These are phyloP conservation scores for Heritiera littoralis DNA, from an alignment of 345 rosid species.

Conservation along the genomic window DNA sequence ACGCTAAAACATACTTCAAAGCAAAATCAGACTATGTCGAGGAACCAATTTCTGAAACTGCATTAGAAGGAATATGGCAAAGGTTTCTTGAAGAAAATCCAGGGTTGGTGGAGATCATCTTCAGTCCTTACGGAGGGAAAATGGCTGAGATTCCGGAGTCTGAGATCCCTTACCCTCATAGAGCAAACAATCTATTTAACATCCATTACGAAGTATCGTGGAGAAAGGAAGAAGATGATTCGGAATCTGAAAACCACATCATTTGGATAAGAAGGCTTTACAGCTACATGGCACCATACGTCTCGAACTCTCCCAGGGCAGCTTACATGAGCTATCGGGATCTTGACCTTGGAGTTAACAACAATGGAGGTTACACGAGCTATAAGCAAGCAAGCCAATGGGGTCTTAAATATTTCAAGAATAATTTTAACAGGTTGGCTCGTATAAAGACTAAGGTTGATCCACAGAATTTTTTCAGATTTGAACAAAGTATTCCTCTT, in stretches of 20 bases:
- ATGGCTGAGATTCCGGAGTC: slow-evolving; percentile 4
- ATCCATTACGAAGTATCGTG: neutral
- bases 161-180: neutral
- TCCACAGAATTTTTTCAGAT: slow-evolving; percentile 49
- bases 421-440: slow-evolving; percentile 51
- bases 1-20: neutral
- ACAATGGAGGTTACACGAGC: neutral
- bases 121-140: neutral
- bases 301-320: neutral
- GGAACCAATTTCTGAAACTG: neutral
- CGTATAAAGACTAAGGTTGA: slow-evolving; percentile 48
- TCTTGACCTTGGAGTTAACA: neutral
- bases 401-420: slow-evolving; percentile 53
- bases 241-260: neutral
- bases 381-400: slow-evolving; percentile 33
- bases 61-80: neutral
- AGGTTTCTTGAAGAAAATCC: neutral
- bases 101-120: neutral
- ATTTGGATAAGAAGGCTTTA: slow-evolving; percentile 3
- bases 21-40: slow-evolving; percentile 8
- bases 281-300: neutral
- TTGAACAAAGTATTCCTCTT: slow-evolving; percentile 60
- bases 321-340: neutral
- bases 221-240: neutral
- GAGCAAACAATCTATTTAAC: neutral